Base-by-base conservation (phyloP, 345 rosid species). In the Euphorbia pulcherrima region DNA sequence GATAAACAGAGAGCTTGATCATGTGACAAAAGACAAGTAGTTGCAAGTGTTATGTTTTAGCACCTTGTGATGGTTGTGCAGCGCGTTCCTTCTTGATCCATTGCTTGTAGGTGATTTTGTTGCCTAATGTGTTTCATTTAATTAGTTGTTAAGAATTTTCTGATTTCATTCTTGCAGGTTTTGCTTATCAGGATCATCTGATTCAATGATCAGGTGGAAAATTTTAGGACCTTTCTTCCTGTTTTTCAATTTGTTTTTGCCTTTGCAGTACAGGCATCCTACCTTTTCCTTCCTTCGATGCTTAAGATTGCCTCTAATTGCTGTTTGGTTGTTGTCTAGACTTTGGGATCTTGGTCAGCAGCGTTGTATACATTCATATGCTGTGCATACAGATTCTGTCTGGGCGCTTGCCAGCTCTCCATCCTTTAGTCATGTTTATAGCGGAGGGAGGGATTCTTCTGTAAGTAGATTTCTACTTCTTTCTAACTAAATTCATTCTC, bases 261-360 rank as follows among this genome's bases (percentile, higher is more conserved):
- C 27, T 53, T 23, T 1, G 17, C 11, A 56, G 17, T 61, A 11
- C 29, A 24, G 8, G 5, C 29, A 14, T 5, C 13, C 9, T 59
- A 6, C 11, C 67, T 20, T 44, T 6, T 44, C 52, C 27, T 62
- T 13, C 1, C 9, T 33, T 0, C 6, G 29, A 68, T 56, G 28
- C 11, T 8, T 51, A 60, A 70, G 17, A n/a, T 71, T 72, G 59
- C 26, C 69, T 58, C 61, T 72, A 61, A 74, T 71, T 67, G 74
- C 50, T 81, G 74, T 37, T 63, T 60, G 62, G 74, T 66, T 55
- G 50, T 41, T 68, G 71, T 52, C 35, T 78, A 95, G 99, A 81
- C 81, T 95, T 64, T 95, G 99, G 99, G 99, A 95, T 80, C 90
- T 95, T 78, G 97, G 99, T 74, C 97, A 92, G 86, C 99, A 95